These are phyloP conservation scores for Clarireedia hainanense DNA, from an alignment of 2,329 filamentous ascomycete species.

Conservation along the genomic window DNA sequence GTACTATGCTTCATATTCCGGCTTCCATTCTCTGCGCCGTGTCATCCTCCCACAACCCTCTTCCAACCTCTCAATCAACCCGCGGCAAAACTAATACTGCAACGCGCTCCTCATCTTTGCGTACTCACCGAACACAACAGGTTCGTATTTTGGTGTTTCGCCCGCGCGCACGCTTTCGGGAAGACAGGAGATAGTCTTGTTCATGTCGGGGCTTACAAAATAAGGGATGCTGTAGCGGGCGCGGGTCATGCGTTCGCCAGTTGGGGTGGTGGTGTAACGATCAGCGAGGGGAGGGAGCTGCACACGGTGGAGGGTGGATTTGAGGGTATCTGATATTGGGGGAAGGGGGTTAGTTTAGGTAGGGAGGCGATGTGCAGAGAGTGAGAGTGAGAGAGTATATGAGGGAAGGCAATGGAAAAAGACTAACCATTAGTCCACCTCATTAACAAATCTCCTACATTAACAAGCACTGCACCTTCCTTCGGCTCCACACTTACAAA, in stretches of 20 bases:
- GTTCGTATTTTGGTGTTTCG: constrained; percentile 42
- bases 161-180: constrained; percentile 36
- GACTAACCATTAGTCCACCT: constrained; percentile 41
- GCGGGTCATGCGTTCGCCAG: constrained; percentile 36
- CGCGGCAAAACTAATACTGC: constrained; percentile 12
- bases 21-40: too few relatives aligned
- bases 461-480: constrained; percentile 38
- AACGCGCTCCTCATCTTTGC: constrained; percentile 20
- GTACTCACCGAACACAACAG: constrained; percentile 26
- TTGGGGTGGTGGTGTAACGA: constrained; percentile 29
- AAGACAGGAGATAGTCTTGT: constrained; percentile 44
- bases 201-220: constrained; percentile 44
- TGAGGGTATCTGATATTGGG: constrained; percentile 34
- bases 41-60: too few relatives aligned
- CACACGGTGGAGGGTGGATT: constrained; percentile 47
- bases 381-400: neutral
- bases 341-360: accelerated
- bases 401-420: too few relatives aligned
- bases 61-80: too few relatives aligned
- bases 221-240: constrained; percentile 53
- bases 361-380: neutral
- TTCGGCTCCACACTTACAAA: constrained; percentile 36
- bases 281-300: constrained; percentile 35
- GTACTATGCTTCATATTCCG: too few relatives aligned
- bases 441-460: constrained; percentile 42